Conservation (phyloP, 176 grass and related monocot genomes). For the Triticum dicoccoides region DNA sequence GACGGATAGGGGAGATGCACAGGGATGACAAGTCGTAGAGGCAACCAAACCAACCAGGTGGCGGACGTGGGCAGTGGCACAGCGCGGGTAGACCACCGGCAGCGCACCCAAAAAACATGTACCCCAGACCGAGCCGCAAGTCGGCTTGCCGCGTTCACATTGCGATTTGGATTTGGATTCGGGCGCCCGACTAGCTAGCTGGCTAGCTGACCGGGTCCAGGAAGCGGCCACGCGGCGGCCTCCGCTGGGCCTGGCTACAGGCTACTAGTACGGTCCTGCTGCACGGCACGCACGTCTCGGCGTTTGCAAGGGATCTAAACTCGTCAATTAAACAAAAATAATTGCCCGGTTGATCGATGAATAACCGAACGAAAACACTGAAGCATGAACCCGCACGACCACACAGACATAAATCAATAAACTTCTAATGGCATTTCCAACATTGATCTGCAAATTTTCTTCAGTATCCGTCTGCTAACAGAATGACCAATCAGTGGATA, state of each 20-base stretch:
- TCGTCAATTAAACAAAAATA: too few species aligned
- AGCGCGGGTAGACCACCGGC: neutral
- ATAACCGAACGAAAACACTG: too few species aligned
- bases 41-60: neutral
- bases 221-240: neutral
- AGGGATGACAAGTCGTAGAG: neutral
- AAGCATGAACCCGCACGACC: too few species aligned
- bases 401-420: too few species aligned
- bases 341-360: too few species aligned
- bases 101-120: neutral
- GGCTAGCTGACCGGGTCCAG: neutral
- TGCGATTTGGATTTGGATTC: neutral
- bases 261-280: neutral
- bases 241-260: neutral
- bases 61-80: neutral
- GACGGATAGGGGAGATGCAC: neutral
- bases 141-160: conserved; percentile 21
- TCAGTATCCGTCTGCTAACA: too few species aligned
- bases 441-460: too few species aligned
- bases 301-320: neutral
- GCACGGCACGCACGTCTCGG: neutral
- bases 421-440: too few species aligned
- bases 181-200: neutral
- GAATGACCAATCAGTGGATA: too few species aligned
- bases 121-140: neutral